Base-by-base conservation (phyloP, 2,329 filamentous ascomycete genomes). In the Gaeumannomyces tritici region DNA sequence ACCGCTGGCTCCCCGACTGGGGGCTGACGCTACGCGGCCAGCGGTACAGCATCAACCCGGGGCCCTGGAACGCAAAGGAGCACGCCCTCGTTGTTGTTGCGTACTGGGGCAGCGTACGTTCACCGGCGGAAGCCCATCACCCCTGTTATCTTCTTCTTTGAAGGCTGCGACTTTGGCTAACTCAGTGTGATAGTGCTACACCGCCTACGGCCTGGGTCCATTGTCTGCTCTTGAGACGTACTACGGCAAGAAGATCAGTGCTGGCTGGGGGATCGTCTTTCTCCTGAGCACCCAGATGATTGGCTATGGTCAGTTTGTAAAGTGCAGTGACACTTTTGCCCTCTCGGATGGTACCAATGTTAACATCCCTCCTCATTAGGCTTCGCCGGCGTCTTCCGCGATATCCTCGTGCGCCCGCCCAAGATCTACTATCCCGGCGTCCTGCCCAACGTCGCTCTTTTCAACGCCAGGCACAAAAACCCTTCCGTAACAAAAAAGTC, bases 51-150 rank as follows among this genome's bases (percentile, higher is more conserved):
- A 64, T 73, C 59, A 74, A 73, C 55, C 71, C 71, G 13, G 70
- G 69, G 2, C 70, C 69, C 7, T 73, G 69, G 70, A 72, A 73
- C 59, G 69, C 70, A 15, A 73, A 73, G 60, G 71, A 73, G 64
- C 72, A 72, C 57, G 70, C 70, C 8, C 58, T 73, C 21, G 68
- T 73, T 47, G 66, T 73, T 15, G 71, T 73, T 11, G 70, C 71
- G 2, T 71, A 71, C 61, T 72, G 70, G 70, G 70, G 69, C 1
- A 68, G 66, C 59, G 64, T 67, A 33, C 54, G 67, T 66, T 26
- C 7, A 13, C 33, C 33, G 18, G 13, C 33, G 18, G 15, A 42
- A 3, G 8, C 2, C 15, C 35, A 18, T 18, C 35, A 42, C 35
- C 13, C 13, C 11, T 13, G n/a, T n/a, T n/a, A n/a, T n/a, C n/a